These are phyloP conservation scores for Aegilops tauschii DNA, from an alignment of 176 grass and related monocot genomes.

Conservation along the genomic window DNA sequence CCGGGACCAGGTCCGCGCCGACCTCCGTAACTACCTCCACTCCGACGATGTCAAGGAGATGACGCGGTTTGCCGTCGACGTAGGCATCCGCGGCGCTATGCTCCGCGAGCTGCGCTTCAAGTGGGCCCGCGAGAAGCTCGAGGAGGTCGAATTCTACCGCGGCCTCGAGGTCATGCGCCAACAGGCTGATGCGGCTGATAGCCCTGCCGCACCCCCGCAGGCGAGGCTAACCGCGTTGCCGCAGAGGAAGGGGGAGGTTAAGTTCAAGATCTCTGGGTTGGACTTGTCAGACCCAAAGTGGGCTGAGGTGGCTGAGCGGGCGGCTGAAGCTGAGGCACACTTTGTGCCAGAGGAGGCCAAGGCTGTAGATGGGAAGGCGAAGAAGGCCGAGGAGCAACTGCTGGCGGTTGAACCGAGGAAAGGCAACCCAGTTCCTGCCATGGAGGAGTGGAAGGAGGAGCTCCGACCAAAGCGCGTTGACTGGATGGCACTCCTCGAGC, in stretches of 20 bases:
- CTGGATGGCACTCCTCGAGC: conserved; percentile 71
- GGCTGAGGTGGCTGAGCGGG: conserved; percentile 73
- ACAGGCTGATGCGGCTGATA: conserved; percentile 26
- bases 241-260: conserved; percentile 79
- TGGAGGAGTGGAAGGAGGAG: conserved; percentile 83
- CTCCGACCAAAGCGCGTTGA: conserved; percentile 61
- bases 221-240: conserved; percentile 54
- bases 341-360: conserved; percentile 66
- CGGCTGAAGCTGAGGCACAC: conserved; percentile 50
- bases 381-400: conserved; percentile 65
- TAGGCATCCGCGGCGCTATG: conserved; percentile 72
- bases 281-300: conserved; percentile 82
- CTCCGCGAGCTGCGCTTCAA: conserved; percentile 96
- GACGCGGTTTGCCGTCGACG: conserved; percentile 79
- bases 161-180: conserved; percentile 54
- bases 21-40: conserved; percentile 62
- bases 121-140: conserved; percentile 87
- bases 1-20: conserved; percentile 52
- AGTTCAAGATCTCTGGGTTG: conserved; percentile 78
- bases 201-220: neutral
- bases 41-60: conserved; percentile 93
- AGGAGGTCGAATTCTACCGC: conserved; percentile 84
- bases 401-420: conserved; percentile 45
- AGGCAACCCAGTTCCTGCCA: conserved; percentile 43
- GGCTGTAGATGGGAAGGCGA: conserved; percentile 61